Base-by-base conservation (phyloP, 1,284 basidiomycete species). In the Trametes pubescens region DNA sequence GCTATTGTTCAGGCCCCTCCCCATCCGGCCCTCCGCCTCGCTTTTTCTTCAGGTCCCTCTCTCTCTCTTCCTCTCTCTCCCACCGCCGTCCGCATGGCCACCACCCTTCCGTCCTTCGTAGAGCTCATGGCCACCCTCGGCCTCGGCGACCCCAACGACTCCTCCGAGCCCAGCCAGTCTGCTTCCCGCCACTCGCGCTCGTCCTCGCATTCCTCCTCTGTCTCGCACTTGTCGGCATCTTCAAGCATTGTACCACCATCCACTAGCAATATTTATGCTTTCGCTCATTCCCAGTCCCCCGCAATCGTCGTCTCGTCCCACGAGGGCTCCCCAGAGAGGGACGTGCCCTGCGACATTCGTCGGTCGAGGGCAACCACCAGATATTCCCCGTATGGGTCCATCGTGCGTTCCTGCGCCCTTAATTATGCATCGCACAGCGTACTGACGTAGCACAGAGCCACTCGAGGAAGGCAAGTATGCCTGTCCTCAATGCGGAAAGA, bases 121-220 rank as follows among this genome's bases (percentile, higher is more conserved):
- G 87, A 93, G 78, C 89, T 93, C 75, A 92, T 93, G 90, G 85
- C 86, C 67, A 86, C 91, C 66, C 82, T 93, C 69, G 92, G 90
- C 66, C 82, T 93, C 75, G 85, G 89, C 64, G 79, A 77, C 70
- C 73, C 71, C 51, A 61, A 69, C 53, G 66, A 73, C 60, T 68
- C 76, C 59, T 67, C 72, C 54, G 74, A 74, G 57, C 69, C 34
- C 38, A 26, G 48, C 62, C 62, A 64, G 65, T 49, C 55, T 57
- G 21, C 61, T 47, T 54, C 66, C 46, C 73, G 68, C 55, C 73
- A 73, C 62, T 74, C 73, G n/a, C 72, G 75, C 22, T 71, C 81
- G 48, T 79, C 81, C 49, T 76, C 77, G 51, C 80, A 79, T 66
- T 79, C 80, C 24, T 76, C 74, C 59, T 81, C 82, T 26, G 66